These are phyloP conservation scores for Camelina sativa DNA, from an alignment of 345 rosid species.

Conservation along the genomic window DNA sequence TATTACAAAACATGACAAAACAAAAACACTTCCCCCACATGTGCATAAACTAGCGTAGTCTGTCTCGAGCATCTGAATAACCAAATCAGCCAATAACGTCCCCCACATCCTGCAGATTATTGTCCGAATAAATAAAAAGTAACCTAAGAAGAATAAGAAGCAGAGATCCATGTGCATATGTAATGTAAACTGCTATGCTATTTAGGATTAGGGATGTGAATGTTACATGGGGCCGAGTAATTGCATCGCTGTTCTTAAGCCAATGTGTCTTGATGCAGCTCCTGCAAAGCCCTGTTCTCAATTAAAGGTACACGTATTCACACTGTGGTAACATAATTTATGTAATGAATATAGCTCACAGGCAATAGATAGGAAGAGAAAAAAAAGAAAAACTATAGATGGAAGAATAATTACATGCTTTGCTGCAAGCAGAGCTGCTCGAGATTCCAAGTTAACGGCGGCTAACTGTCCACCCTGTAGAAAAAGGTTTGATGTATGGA, in stretches of 20 bases:
- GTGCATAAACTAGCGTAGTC: slow-evolving; percentile 98
- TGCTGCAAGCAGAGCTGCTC: slow-evolving; percentile 89
- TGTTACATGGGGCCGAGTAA: slow-evolving; percentile 83
- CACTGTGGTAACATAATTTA: neutral
- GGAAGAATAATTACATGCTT: slow-evolving; percentile 59
- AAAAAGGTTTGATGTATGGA: slow-evolving; percentile 10
- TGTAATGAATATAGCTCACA: slow-evolving; percentile 15
- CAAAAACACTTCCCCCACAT: too few relatives aligned
- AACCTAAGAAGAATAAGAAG: neutral
- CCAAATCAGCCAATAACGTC: slow-evolving; percentile 87
- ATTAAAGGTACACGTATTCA: slow-evolving; percentile 20
- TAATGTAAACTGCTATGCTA: slow-evolving; percentile 1
- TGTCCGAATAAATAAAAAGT: neutral
- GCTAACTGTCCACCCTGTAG: slow-evolving; percentile 80
- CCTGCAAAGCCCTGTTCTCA: slow-evolving; percentile 76
- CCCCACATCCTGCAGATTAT: slow-evolving; percentile 83
- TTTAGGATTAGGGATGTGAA: slow-evolving; percentile 2
- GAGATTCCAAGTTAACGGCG: slow-evolving; percentile 74
- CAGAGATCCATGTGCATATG: slow-evolving; percentile 8
- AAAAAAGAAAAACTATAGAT: neutral
- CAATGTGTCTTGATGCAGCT: slow-evolving; percentile 88
- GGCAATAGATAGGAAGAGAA: neutral
- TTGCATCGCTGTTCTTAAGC: slow-evolving; percentile 70
- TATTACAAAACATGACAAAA: too few relatives aligned
- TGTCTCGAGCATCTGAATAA: slow-evolving; percentile 97